Percentiles rank a stretch among this genome's conserved stretches.
phyloP scores from a whole-genome alignment of 1,139 yeast genomes.

The Trichomonascaceae sp. region DNA sequence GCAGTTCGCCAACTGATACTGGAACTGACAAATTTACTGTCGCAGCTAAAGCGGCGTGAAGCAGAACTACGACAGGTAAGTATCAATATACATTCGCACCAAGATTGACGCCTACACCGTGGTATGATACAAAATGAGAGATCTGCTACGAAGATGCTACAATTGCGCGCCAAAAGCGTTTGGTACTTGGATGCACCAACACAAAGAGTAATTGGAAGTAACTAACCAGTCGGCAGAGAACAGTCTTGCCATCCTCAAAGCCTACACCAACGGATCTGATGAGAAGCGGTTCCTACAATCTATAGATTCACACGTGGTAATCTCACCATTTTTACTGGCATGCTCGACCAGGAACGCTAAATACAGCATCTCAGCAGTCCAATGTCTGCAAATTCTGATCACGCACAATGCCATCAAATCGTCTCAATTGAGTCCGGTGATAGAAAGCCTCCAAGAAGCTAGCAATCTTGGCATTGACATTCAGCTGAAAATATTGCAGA shows the following conservation, averaged over 20 bases:
- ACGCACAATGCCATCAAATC: constrained; percentile 38
- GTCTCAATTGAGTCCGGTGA: constrained; percentile 37
- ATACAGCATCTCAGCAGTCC: constrained; percentile 57
- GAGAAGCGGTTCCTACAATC: constrained; percentile 24
- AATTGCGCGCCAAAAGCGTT: not conserved
- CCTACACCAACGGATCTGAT: constrained; percentile 18
- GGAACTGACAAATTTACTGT: constrained; percentile 46
- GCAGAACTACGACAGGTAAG: constrained; percentile 43
- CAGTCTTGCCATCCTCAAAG: constrained; percentile 39
- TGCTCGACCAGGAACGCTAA: constrained; percentile 67
- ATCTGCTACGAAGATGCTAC: not conserved
- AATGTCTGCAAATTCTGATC: constrained; percentile 50
- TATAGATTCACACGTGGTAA: constrained; percentile 21
- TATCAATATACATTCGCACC: no score
- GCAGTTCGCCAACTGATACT: constrained; percentile 18
- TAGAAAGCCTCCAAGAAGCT: constrained; percentile 61
- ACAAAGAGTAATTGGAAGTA: not conserved
- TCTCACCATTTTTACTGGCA: constrained; percentile 59
- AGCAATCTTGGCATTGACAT: constrained; percentile 68
- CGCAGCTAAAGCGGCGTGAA: constrained; percentile 62
- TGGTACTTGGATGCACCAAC: not conserved
- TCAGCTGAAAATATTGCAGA: constrained; percentile 77
- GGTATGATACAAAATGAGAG: not conserved
- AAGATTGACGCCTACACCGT: no score
- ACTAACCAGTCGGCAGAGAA: constrained; percentile 41